Conservation (phyloP, 495 filamentous ascomycete species). For the Xeromyces bisporus region DNA sequence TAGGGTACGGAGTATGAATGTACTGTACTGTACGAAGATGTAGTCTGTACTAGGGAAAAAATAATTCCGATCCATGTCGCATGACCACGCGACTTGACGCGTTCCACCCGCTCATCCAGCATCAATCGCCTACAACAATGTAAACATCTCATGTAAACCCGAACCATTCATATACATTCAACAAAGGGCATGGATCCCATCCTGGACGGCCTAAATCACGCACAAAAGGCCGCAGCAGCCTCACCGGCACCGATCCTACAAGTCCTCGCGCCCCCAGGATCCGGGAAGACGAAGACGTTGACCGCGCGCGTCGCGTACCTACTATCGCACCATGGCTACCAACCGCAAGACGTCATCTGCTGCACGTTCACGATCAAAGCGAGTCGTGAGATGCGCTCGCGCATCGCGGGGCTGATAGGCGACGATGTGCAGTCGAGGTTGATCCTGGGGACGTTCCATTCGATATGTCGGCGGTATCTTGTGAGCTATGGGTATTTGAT, state of each 20-base stretch:
- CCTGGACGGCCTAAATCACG: constrained; percentile 62
- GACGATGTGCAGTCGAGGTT: constrained; percentile 60
- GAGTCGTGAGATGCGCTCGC: constrained; percentile 84
- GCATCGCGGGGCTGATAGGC: constrained; percentile 64
- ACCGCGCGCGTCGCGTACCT: constrained; percentile 90
- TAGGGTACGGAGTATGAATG: no score
- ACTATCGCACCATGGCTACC: constrained; percentile 58
- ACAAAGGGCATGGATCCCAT: constrained; percentile 28
- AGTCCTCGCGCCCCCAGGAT: constrained; percentile 74
- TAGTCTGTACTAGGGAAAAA: no score
- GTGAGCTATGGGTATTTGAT: constrained; percentile 74
- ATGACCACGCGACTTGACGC: constrained; percentile 16
- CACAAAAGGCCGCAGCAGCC: constrained; percentile 72
- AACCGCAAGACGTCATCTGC: constrained; percentile 85
- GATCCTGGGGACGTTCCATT: constrained; percentile 91
- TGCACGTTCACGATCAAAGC: constrained; percentile 98
- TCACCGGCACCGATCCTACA: constrained; percentile 65
- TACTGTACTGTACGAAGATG: no score
- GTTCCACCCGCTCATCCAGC: constrained; percentile 4
- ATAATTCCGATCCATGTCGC: no score
- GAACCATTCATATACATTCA: constrained; percentile 1
- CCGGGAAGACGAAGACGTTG: constrained; percentile 92
- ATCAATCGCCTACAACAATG: no score
- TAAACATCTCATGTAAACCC: no score
- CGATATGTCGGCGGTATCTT: constrained; percentile 75